Base-by-base conservation (phyloP, 345 rosid species). In the Hibiscus trionum region DNA sequence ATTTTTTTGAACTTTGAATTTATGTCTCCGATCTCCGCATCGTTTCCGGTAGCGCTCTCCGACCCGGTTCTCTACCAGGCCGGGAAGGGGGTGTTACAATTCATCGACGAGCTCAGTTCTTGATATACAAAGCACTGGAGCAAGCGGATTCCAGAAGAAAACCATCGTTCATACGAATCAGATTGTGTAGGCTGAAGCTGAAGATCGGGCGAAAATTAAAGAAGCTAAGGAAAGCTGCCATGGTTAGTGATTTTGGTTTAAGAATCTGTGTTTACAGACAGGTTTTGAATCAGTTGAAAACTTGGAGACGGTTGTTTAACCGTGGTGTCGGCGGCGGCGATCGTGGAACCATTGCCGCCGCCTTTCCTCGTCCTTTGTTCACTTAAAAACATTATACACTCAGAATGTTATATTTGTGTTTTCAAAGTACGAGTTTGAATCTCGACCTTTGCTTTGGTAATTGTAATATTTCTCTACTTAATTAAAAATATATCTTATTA, bases 51-150 rank as follows among this genome's bases (percentile, higher is more conserved):
- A n/a, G n/a, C n/a, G n/a, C n/a, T n/a, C n/a, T n/a, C n/a, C n/a
- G n/a, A n/a, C n/a, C n/a, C n/a, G n/a, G n/a, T n/a, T n/a, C n/a
- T n/a, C n/a, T n/a, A n/a, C n/a, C n/a, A n/a, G n/a, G n/a, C n/a
- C n/a, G n/a, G n/a, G n/a, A n/a, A n/a, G n/a, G n/a, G n/a, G n/a
- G n/a, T n/a, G n/a, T n/a, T n/a, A n/a, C n/a, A n/a, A n/a, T n/a
- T 17, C 92, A 81, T 64, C 73, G 89, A 63, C 70, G 85, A 80
- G 96, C 97, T 31, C 96, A 85, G 81, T 91, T 91, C 84, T 83
- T 91, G 90, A 88, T 94, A 74, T 86, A 91, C 86, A 91, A 86
- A 76, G 85, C 65, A 12, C n/a, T 73, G 26, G 84, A 84, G 71
- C 74, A 73, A 62, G 96, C 88, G 3, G 89, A 87, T 63, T 44